phyloP scores from a whole-genome alignment of 495 filamentous ascomycete genomes.

The Penicillium argentinense region DNA sequence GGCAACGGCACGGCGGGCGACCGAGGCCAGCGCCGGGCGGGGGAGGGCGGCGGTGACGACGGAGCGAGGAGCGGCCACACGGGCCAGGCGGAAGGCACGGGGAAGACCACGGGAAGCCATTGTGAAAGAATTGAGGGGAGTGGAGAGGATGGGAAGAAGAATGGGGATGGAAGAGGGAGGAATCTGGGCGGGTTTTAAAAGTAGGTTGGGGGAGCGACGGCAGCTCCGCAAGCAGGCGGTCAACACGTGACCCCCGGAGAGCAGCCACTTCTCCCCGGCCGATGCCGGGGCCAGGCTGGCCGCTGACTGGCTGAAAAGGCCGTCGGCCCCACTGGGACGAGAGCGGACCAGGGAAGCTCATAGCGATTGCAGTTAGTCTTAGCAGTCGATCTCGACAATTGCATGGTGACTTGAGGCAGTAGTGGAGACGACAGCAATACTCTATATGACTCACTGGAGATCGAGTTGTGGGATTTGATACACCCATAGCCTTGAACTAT shows the following conservation, averaged over 20 bases:
- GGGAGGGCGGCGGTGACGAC: conserved; percentile 43
- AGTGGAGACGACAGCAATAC: too few species aligned
- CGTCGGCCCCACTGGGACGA: too few species aligned
- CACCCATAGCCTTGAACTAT: too few species aligned
- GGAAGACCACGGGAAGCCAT: conserved; percentile 88
- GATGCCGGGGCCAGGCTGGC: conserved; percentile 33
- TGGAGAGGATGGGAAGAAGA: conserved; percentile 21
- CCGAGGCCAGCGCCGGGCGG: conserved; percentile 42
- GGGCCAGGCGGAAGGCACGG: conserved; percentile 78
- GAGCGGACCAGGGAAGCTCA: too few species aligned
- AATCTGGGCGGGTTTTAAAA: conserved; percentile 22
- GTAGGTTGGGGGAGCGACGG: conserved; percentile 2
- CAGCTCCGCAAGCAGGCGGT: conserved; percentile 14
- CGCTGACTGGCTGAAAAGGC: conserved; percentile 19
- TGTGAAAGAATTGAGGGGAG: conserved; percentile 39
- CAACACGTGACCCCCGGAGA: conserved; percentile 39
- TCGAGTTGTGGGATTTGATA: too few species aligned
- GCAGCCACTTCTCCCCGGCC: conserved; percentile 36
- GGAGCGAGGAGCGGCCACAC: conserved; percentile 63
- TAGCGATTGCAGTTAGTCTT: too few species aligned
- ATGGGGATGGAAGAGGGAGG: conserved; percentile 15
- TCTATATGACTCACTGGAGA: too few species aligned
- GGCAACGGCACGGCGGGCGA: conserved; percentile 49
- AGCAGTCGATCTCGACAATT: neutral
- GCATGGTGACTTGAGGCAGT: too few species aligned